Base-by-base conservation (phyloP, 2,329 filamentous ascomycete genomes). In the Penicillium sp. region DNA sequence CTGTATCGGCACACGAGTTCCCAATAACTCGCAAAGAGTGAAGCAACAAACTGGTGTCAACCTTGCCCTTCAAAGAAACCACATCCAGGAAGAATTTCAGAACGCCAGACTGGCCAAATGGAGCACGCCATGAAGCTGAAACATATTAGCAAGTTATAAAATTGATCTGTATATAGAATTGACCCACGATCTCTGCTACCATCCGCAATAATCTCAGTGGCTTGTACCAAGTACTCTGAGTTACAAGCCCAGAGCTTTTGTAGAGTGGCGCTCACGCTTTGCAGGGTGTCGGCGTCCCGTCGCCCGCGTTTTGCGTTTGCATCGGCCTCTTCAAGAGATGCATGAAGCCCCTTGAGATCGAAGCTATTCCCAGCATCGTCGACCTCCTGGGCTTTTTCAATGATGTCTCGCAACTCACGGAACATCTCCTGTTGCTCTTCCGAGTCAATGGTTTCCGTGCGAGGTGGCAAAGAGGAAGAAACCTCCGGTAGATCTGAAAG, bases 1-100 rank as follows among this genome's bases (percentile, higher is more conserved):
- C 70, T 41, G 72, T 78, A 60, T 79, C 77, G 36, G 78, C 78
- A 67, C 78, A 79, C 36, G 74, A 76, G 57, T 80, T 80, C 6
- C 77, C 77, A 56, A 78, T 67, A 17, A 80, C 56, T 17, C 77
- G 73, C 48, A 80, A 62, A 38, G 75, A 71, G 61, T 78, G 76
- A 17, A 76, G 67, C 49, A 79, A 53, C 10, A 77, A 53, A 50
- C 62, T 61, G 36, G 70, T 59, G 33, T 73, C 69, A 29, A 69
- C 58, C 8, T 61, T 62, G 10, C 69, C 63, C 25, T 64, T 71
- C 6, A 70, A 68, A n/a, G 74, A 66, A 56, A 76, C 62, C 15
- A 78, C 63, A 35, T 68, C 68, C 47, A 79, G 68, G 52, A 78
- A 78, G 56, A 79, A 78, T 12, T 73, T 67, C 43, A 79, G 57